A percentile compares a stretch with the other conserved stretches of the same genome.
Conservation (phyloP, 352 stramenopile genomes). For the Phytophthora europaea region DNA sequence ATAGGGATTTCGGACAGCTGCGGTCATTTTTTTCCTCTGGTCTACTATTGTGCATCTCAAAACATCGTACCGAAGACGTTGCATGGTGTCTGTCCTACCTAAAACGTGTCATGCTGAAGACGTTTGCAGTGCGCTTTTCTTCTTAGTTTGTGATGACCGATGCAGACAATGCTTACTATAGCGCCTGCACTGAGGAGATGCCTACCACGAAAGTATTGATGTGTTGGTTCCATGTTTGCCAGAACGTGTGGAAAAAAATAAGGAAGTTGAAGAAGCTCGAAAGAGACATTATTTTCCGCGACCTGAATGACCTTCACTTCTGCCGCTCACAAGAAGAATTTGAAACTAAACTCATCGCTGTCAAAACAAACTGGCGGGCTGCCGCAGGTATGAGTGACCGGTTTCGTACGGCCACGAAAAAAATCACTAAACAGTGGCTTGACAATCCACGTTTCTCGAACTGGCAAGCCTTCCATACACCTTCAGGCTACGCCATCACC, state of each 20-base stretch:
- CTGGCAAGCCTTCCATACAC: conserved; percentile 14
- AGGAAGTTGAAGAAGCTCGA: not conserved
- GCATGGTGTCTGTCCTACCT: not conserved
- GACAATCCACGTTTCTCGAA: conserved; percentile 5
- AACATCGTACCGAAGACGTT: not conserved
- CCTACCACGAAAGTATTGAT: not conserved
- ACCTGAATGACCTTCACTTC: not conserved
- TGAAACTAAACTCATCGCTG: not conserved
- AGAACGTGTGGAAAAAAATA: not conserved
- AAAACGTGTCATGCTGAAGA: not conserved
- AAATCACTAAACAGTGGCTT: conserved; percentile 8
- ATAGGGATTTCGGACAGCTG: not conserved
- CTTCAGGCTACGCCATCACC: not conserved
- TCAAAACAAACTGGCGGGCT: too few species aligned
- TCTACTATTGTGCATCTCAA: not conserved
- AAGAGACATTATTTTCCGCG: not conserved
- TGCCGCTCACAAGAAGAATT: not conserved
- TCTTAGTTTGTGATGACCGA: not conserved
- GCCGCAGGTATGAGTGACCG: not conserved
- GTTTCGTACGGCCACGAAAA: not conserved
- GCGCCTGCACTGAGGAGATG: not conserved
- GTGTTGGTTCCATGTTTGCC: not conserved
- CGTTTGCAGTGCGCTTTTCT: not conserved
- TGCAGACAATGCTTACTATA: not conserved
- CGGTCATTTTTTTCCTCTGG: not conserved